A percentile compares a stretch with the other conserved stretches of the same genome.
Conservation (phyloP, 192 early-diverging fungal species). For the Coemansia reversa region DNA sequence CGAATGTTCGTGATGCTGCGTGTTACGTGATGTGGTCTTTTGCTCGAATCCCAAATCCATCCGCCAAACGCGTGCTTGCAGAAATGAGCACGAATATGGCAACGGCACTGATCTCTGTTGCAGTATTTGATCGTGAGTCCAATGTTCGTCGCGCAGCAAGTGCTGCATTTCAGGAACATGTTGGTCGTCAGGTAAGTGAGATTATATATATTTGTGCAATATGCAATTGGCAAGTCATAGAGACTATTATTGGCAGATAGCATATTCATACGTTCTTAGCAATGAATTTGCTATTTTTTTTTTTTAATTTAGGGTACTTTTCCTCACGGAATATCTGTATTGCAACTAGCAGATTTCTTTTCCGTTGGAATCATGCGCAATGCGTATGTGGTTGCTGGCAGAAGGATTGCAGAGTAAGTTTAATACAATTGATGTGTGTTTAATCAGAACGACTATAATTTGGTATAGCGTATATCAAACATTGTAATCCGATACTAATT, state of each 20-base stretch:
- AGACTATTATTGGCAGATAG: not conserved
- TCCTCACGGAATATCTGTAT: constrained; percentile 90
- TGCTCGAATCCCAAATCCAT: constrained; percentile 81
- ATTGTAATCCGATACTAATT: not conserved
- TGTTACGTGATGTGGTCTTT: constrained; percentile 99
- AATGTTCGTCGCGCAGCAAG: constrained; percentile 89
- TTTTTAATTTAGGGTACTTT: constrained; percentile 66
- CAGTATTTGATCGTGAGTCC: constrained; percentile 90
- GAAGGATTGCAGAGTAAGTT: constrained; percentile 64
- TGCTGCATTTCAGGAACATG: constrained; percentile 98
- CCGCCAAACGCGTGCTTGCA: constrained; percentile 55
- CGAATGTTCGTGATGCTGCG: constrained; percentile 92
- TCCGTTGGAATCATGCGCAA: constrained; percentile 79
- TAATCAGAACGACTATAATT: constrained; percentile 19
- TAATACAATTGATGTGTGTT: too few species aligned
- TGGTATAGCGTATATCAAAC: not conserved
- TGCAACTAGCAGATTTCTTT: constrained; percentile 92
- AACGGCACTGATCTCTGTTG: constrained; percentile 72
- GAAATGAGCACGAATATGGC: constrained; percentile 68
- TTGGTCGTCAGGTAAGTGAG: constrained; percentile 76
- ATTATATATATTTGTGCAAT: not conserved
- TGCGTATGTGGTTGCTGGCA: constrained; percentile 70
- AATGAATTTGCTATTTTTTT: not conserved
- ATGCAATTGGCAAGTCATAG: not conserved
- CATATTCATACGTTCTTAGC: too few species aligned